Conservation (phyloP, 169 alveolate genomes). For the Cryptosporidium felis region DNA sequence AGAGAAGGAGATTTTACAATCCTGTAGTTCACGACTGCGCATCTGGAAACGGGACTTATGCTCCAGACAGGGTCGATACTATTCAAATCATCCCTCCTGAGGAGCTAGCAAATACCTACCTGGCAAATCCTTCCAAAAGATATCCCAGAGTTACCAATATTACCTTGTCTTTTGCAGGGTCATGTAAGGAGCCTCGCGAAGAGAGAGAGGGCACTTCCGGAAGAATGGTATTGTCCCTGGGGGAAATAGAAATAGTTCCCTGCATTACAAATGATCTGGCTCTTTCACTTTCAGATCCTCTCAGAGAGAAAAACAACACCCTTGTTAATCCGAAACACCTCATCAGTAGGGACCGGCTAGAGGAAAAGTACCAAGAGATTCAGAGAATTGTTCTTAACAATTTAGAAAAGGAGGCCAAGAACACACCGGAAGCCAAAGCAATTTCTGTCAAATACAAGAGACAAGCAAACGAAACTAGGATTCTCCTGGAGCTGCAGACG, state of each 20-base stretch:
- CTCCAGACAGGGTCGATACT: constrained; percentile 37
- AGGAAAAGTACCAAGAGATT: constrained; percentile 3
- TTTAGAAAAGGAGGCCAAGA: not conserved
- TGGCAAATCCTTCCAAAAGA: constrained; percentile 25
- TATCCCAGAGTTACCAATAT: constrained; percentile 20
- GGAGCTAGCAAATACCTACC: constrained; percentile 55
- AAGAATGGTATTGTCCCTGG: not conserved
- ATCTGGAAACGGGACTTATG: not conserved
- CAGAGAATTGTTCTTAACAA: constrained; percentile 2
- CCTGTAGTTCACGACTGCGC: constrained; percentile 21
- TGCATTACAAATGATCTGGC: constrained; percentile 55
- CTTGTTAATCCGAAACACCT: not conserved
- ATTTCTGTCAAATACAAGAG: not conserved
- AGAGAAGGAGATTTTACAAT: not conserved
- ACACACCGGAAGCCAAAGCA: not conserved
- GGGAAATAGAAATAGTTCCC: constrained; percentile 20
- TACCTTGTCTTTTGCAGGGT: constrained; percentile 39
- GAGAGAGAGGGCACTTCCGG: not conserved
- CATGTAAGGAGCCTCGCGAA: not conserved
- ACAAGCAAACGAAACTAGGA: not conserved
- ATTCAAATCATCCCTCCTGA: constrained; percentile 64
- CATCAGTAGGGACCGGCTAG: not conserved
- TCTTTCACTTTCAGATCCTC: constrained; percentile 49
- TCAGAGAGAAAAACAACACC: not conserved
- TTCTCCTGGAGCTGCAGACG: constrained; percentile 22